Base-by-base conservation (phyloP, 371 early-diverging fungal genomes). In the Rhizopus delemar region DNA sequence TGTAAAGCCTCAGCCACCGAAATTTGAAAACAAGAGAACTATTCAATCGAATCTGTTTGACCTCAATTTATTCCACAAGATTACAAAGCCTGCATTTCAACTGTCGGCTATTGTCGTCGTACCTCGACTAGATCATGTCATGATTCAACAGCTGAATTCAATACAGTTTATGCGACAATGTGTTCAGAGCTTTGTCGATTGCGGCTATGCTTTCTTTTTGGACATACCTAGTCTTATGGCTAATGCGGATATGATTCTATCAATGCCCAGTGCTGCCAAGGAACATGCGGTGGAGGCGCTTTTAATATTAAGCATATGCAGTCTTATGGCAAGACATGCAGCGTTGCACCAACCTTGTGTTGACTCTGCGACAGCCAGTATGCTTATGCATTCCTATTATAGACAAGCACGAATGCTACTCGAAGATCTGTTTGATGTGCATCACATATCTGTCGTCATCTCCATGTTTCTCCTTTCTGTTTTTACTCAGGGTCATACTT, bases 361-460 rank as follows among this genome's bases (percentile, higher is more conserved):
- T 8, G 56, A 63, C 15, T 51, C 64, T 9, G 56, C 58, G n/a
- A 57, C 66, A 3, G 73, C 74, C 2, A 50, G 61, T 48, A 59
- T 61, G 2, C 43, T 80, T 39, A 68, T 70, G 65, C 66, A 71
- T 28, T 54, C 57, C 5, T 80, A 74, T 52, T 66, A 76, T 46
- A 16, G 60, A n/a, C 73, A 73, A 33, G 80, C 80, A n/a, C 64
- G 63, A 12, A 50, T 63, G 6, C 36, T 76, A 35, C 54, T 80
- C 41, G 71, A 76, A 58, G 73, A 80, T 51, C 50, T 76, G 13
- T 80, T 80, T 62, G 80, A 74, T 51, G 62, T 69, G 0, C 67
- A 59, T n/a, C 71, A 80, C 59, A 58, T 76, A 8, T 60, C 60
- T 8, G 64, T 80, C 9, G 63, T 80, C 7, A 75, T 72, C 33